Conservation (phyloP, 495 filamentous ascomycete species). For the Thermothielavioides terrestris region DNA sequence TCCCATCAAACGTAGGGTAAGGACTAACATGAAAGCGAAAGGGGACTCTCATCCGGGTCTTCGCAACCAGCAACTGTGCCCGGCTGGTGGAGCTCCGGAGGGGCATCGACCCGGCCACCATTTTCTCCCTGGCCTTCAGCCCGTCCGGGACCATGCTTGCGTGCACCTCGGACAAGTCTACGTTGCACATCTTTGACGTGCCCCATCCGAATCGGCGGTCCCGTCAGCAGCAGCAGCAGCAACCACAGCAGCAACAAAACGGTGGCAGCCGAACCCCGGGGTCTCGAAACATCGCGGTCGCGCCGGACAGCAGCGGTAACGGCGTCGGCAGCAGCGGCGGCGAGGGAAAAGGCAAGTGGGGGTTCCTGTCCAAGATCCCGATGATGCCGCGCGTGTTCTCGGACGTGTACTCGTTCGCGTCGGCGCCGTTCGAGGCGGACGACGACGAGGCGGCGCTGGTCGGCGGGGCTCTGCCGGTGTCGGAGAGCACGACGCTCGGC, state of each 20-base stretch:
- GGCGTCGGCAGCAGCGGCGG: slow-evolving; percentile 14
- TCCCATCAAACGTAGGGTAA: no score
- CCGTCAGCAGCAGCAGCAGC: slow-evolving; percentile 45
- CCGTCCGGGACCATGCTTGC: slow-evolving; percentile 71
- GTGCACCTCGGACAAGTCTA: slow-evolving; percentile 95
- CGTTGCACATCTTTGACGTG: slow-evolving; percentile 83
- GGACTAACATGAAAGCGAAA: slow-evolving; percentile 23
- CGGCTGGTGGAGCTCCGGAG: slow-evolving; percentile 75
- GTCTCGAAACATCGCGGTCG: no score
- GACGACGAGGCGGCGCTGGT: slow-evolving; percentile 45
- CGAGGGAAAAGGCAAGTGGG: slow-evolving; percentile 62
- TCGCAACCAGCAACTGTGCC: slow-evolving; percentile 65
- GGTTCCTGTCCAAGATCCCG: slow-evolving; percentile 67
- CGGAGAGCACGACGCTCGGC: slow-evolving; percentile 33
- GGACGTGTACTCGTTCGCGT: slow-evolving; percentile 74
- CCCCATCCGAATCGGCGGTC: slow-evolving; percentile 53
- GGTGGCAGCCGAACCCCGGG: slow-evolving; percentile 29
- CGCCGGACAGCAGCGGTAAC: no score
- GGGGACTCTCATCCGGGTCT: slow-evolving; percentile 85
- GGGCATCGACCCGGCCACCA: slow-evolving; percentile 76
- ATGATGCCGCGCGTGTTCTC: slow-evolving; percentile 72
- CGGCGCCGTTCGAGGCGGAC: slow-evolving; percentile 66
- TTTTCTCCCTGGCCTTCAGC: slow-evolving; percentile 82
- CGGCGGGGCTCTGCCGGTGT: slow-evolving; percentile 15
- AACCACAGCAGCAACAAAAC: slow-evolving; percentile 34